Percentiles rank a stretch among this genome's conserved stretches.
phyloP scores from a whole-genome alignment of 495 filamentous ascomycete genomes.

The Xylaria sp. region DNA sequence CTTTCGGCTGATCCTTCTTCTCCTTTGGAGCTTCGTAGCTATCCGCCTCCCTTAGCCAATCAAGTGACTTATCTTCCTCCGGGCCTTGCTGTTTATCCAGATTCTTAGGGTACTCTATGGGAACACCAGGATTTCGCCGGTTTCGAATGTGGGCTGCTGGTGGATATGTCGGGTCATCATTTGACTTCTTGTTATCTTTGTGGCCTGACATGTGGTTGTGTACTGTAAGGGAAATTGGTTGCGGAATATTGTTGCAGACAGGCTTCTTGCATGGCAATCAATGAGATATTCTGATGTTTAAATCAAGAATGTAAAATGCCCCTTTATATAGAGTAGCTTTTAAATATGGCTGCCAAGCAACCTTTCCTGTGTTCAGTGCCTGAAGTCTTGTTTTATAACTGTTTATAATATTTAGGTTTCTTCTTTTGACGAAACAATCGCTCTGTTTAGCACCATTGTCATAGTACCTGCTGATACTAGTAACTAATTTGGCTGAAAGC shows the following conservation, averaged over 20 bases:
- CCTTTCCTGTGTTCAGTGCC: not conserved
- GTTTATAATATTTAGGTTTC: not conserved
- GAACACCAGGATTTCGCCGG: not conserved
- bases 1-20: not conserved
- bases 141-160: slow-evolving; percentile 7
- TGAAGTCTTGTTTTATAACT: not conserved
- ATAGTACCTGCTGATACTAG: too few relatives aligned
- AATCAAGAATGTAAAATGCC: not conserved
- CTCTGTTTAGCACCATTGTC: not conserved
- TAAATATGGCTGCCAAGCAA: too few relatives aligned
- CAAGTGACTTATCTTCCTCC: not conserved
- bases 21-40: not conserved
- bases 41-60: not conserved
- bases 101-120: not conserved
- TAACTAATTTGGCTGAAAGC: too few relatives aligned
- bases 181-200: not conserved
- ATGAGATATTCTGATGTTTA: not conserved
- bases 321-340: not conserved
- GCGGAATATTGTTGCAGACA: too few relatives aligned
- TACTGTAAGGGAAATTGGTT: too few relatives aligned
- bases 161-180: not conserved
- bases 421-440: not conserved
- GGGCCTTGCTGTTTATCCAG: not conserved
- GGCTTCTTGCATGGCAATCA: too few relatives aligned
- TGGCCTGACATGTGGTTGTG: not conserved